Conservation (phyloP, 2,329 filamentous ascomycete genomes). For the Zymoseptoria brevis region DNA sequence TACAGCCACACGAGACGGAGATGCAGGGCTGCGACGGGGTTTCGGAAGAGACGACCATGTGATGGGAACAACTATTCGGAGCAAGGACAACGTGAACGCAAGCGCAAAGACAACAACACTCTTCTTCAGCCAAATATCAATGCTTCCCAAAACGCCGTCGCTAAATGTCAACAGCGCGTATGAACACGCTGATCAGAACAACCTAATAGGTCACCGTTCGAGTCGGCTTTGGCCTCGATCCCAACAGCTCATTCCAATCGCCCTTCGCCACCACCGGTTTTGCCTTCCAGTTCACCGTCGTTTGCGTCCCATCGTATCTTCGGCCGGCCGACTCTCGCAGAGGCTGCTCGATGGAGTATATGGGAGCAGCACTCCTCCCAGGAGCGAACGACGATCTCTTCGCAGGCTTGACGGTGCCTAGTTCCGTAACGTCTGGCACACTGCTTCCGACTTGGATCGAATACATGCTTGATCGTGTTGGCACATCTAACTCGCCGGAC, state of each 20-base stretch:
- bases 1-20: background rate
- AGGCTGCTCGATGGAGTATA: slow-evolving; percentile 11
- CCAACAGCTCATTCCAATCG: slow-evolving; percentile 11
- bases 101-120: background rate
- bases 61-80: background rate
- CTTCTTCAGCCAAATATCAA: background rate
- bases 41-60: background rate
- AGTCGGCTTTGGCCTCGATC: slow-evolving; percentile 4
- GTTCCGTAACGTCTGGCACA: slow-evolving; percentile 2
- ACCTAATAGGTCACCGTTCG: slow-evolving; percentile 2
- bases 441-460: slow-evolving; percentile 1
- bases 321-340: slow-evolving; percentile 10
- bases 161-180: slow-evolving; percentile 1
- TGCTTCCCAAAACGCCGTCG: slow-evolving; percentile 3
- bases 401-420: background rate
- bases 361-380: background rate
- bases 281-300: slow-evolving; percentile 3
- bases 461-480: background rate
- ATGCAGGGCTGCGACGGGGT: background rate
- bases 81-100: background rate
- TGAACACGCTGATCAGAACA: background rate
- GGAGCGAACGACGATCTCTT: slow-evolving; percentile 1
- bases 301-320: slow-evolving; percentile 11
- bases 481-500: slow-evolving; percentile 4
- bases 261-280: slow-evolving; percentile 7